Evolutionary conservation across 2,329 filamentous ascomycete genomes (phyloP).

Genomic region (Colletotrichum lupini): DNA sequence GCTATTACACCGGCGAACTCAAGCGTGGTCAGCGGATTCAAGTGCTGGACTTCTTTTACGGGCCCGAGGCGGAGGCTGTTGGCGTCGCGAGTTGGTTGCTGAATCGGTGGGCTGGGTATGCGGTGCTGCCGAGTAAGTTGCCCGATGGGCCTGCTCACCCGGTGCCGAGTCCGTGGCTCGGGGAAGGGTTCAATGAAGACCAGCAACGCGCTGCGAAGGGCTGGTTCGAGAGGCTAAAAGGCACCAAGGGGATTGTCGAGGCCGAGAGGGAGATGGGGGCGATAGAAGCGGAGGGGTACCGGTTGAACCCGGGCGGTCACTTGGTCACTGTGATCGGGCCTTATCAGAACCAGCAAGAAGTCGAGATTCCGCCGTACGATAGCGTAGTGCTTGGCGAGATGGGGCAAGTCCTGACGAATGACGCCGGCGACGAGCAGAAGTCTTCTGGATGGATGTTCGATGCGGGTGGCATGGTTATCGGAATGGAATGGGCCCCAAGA

Average conservation of each 20-base stretch:
- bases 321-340: slow-evolving; percentile 50
- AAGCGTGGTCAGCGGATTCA: slow-evolving; percentile 39
- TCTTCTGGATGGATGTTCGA: slow-evolving; percentile 65
- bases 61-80: slow-evolving; percentile 37
- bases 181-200: slow-evolving; percentile 25
- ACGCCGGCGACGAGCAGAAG: slow-evolving; percentile 38
- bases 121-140: slow-evolving; percentile 41
- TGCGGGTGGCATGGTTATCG: slow-evolving; percentile 62
- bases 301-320: slow-evolving; percentile 37
- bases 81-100: slow-evolving; percentile 37
- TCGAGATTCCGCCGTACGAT: slow-evolving; percentile 42
- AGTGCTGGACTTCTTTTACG: slow-evolving; percentile 40
- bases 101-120: slow-evolving; percentile 46
- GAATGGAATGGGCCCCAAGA: slow-evolving; percentile 64
- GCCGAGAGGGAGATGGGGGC: slow-evolving; percentile 24
- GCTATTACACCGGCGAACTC: slow-evolving; percentile 51
- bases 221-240: slow-evolving; percentile 33
- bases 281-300: slow-evolving; percentile 45
- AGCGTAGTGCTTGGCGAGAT: slow-evolving; percentile 41
- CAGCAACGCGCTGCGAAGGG: slow-evolving; percentile 18
- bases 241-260: background rate
- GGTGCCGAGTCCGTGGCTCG: slow-evolving; percentile 37
- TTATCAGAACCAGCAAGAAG: slow-evolving; percentile 43
- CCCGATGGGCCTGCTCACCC: slow-evolving; percentile 12
- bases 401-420: slow-evolving; percentile 44